These are phyloP conservation scores for Piper betle DNA, from an alignment of 164 flowering plant species.

Conservation along the genomic window DNA sequence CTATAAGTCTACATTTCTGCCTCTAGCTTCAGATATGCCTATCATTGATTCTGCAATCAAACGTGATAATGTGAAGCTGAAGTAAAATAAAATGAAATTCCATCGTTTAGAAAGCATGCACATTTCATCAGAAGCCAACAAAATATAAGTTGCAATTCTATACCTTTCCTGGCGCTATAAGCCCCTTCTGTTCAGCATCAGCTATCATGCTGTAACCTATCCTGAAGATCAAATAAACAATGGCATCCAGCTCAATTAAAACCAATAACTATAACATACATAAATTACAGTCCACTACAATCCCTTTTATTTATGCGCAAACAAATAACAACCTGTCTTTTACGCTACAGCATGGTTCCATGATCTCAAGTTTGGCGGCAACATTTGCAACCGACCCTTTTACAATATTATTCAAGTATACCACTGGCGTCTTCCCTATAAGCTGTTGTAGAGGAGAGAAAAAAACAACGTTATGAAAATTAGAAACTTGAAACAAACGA, in stretches of 20 bases:
- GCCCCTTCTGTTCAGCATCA: slow-evolving; percentile 78
- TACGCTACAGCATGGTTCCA: slow-evolving; percentile 98
- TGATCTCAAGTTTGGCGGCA: slow-evolving; percentile 95
- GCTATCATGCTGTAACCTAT: slow-evolving; percentile 79
- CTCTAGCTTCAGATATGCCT: background rate
- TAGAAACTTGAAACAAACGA: too few relatives aligned
- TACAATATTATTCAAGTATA: slow-evolving; percentile 69
- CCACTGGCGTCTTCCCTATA: slow-evolving; percentile 96
- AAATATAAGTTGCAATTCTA: background rate
- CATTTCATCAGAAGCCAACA: background rate
- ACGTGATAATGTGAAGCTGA: background rate
- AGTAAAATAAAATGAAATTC: background rate
- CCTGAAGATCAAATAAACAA: slow-evolving; percentile 29
- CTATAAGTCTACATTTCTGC: background rate
- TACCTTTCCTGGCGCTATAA: slow-evolving; percentile 90
- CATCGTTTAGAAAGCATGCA: background rate
- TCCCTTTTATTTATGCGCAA: background rate
- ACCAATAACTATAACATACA: background rate
- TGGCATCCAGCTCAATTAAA: background rate
- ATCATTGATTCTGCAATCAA: background rate
- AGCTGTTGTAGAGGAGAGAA: slow-evolving; percentile 34
- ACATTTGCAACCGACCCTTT: slow-evolving; percentile 70
- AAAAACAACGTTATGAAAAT: slow-evolving; percentile 1
- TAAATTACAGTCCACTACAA: background rate
- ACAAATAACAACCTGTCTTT: slow-evolving; percentile 62